Conservation (phyloP, 371 early-diverging fungal genomes). For the Circinella umbellata region DNA sequence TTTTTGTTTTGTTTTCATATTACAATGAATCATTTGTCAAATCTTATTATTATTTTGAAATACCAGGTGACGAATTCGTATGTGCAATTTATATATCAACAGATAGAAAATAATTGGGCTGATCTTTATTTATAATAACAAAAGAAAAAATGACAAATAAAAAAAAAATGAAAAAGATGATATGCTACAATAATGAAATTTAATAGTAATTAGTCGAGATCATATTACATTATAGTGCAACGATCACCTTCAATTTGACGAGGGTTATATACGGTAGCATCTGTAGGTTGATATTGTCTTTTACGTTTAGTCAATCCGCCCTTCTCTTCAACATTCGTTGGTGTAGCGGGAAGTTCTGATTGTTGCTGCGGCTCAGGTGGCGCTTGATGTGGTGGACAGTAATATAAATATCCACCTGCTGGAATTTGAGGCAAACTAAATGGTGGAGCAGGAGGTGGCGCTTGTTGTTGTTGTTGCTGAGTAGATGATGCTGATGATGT, state of each 20-base stretch:
- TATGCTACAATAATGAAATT: too few relatives aligned
- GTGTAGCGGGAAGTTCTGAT: background rate
- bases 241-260: conserved; percentile 13
- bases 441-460: conserved; percentile 8
- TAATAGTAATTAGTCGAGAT: too few relatives aligned
- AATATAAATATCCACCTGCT: conserved; percentile 15
- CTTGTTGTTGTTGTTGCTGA: background rate
- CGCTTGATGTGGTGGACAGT: conserved; percentile 11
- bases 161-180: too few relatives aligned
- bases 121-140: too few relatives aligned
- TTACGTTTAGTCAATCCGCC: background rate
- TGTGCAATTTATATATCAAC: background rate
- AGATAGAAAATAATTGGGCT: too few relatives aligned
- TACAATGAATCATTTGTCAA: conserved; percentile 3
- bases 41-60: background rate
- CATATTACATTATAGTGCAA: conserved; percentile 7
- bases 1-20: too few relatives aligned
- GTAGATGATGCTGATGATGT: background rate
- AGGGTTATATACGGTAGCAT: conserved; percentile 12
- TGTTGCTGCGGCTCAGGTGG: conserved; percentile 1
- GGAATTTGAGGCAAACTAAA: conserved; percentile 11
- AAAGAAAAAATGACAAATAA: too few relatives aligned
- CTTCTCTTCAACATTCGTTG: background rate
- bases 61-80: background rate
- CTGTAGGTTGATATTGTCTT: background rate